Evolutionary conservation across 495 filamentous ascomycete species (phyloP).

Genomic region (Cercophora samala): DNA sequence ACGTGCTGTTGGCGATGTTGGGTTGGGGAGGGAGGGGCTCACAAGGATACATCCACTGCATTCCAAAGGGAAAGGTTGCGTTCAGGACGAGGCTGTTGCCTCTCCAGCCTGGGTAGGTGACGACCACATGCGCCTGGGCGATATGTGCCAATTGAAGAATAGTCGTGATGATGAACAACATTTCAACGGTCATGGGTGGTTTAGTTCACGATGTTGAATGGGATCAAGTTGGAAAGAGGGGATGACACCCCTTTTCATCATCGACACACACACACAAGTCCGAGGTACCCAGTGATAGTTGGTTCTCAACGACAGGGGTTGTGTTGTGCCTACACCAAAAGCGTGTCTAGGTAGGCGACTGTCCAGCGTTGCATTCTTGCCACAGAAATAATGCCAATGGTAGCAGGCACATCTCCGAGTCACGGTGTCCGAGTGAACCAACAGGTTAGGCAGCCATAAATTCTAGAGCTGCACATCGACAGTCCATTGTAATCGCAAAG

Average conservation of each 20-base stretch:
- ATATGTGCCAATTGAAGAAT: not conserved
- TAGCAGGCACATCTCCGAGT: too few relatives aligned
- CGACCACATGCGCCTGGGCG: constrained; percentile 64
- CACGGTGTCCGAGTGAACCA: too few relatives aligned
- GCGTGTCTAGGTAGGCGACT: not conserved
- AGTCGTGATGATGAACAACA: not conserved
- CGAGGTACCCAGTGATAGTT: not conserved
- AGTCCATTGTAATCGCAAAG: too few relatives aligned
- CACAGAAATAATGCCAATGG: not conserved
- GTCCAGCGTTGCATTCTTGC: not conserved
- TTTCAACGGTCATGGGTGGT: not conserved
- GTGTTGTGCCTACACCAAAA: not conserved
- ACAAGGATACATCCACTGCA: constrained; percentile 92
- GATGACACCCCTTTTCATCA: not conserved
- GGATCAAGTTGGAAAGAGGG: not conserved
- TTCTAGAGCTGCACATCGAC: too few relatives aligned
- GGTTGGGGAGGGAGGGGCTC: constrained; percentile 58
- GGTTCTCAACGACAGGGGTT: not conserved
- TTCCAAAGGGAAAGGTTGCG: constrained; percentile 78
- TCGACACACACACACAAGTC: not conserved
- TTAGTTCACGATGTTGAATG: not conserved
- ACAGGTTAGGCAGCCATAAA: too few relatives aligned
- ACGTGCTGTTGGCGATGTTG: not conserved
- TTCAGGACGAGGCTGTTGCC: constrained; percentile 83
- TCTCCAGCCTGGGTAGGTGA: constrained; percentile 85